Evolutionary conservation across 306 rosid species (phyloP), one percentile per base, ranked within the genome.

Genomic region (Trifolium subterraneum): DNA sequence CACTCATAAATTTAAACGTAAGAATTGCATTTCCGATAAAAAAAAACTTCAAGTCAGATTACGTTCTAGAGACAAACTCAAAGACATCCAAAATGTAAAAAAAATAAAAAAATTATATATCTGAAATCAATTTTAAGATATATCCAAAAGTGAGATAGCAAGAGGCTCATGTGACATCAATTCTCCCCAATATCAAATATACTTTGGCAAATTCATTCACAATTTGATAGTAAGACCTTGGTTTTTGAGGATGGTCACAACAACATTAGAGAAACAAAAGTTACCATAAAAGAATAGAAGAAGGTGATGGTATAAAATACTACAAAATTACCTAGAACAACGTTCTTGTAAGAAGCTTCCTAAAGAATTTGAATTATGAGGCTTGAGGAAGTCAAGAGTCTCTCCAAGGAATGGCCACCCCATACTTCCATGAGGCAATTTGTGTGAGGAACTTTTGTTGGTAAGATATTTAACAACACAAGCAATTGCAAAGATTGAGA

Each of bases 391-490:
- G 70, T 64, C 45, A 27, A 87, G 88, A 52, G 92, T 90, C 64
- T 92, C 92, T 0, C 98, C 98, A 19, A 67, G 15, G 35, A 87
- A 73, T 0, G 93, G 96, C 85, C 86, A 88, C 10, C 98, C 98
- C 90, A 87, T 82, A 85, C 56, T 84, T 45, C 98, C 98, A 72
- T 33, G 80, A 50, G 92, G 92, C 20, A 90, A 62, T 47, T 68
- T 73, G 54, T 73, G 63, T 15, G 45, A 63, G 16, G 25, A 45
- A 10, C 52, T 48, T 62, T 62, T 36, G 64, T 38, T 81, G 42
- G 10, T 50, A 44, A 72, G 27, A 44, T 77, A 39, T 63, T 38
- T 79, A 56, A 89, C 81, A 79, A 92, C 78, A 54, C 56, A 84
- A 63, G 64, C 62, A 48, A 88, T 60, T 52, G 72, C 14, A n/a